phyloP scores from a whole-genome alignment of 2,329 filamentous ascomycete genomes.

The Cordyceps pruinosa region DNA sequence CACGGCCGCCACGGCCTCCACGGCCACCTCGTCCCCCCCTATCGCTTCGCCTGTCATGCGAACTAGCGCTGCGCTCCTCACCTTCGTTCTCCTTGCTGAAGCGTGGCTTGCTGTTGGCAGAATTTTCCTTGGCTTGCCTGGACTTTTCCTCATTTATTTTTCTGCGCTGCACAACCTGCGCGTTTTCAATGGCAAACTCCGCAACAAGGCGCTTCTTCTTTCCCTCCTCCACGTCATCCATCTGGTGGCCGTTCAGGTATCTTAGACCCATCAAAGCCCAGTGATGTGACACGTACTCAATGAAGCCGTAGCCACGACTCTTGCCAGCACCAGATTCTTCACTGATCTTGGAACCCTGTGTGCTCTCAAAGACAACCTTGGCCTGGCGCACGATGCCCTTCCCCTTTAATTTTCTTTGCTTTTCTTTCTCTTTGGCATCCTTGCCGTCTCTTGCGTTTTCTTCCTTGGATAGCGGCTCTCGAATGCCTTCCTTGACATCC shows the following conservation, averaged over 20 bases:
- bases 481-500: constrained; percentile 73
- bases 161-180: constrained; percentile 82
- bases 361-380: constrained; percentile 89
- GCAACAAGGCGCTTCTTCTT: constrained; percentile 86
- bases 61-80: constrained; percentile 19
- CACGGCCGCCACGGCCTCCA: neutral
- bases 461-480: constrained; percentile 79
- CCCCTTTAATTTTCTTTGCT: constrained; percentile 69
- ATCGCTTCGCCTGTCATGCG: neutral
- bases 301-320: constrained; percentile 91
- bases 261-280: constrained; percentile 91
- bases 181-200: constrained; percentile 97
- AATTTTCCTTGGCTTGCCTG: constrained; percentile 17
- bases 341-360: constrained; percentile 73
- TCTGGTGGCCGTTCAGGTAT: constrained; percentile 76
- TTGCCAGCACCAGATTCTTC: constrained; percentile 72
- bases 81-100: constrained; percentile 25
- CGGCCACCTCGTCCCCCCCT: neutral
- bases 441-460: constrained; percentile 75
- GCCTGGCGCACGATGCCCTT: constrained; percentile 86
- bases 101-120: neutral
- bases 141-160: constrained; percentile 30
- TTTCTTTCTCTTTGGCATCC: constrained; percentile 74
- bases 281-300: constrained; percentile 91
- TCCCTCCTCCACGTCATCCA: constrained; percentile 52